These are phyloP conservation scores for Solanum hybrid DNA, from an alignment of 305 asterid species.

Conservation along the genomic window DNA sequence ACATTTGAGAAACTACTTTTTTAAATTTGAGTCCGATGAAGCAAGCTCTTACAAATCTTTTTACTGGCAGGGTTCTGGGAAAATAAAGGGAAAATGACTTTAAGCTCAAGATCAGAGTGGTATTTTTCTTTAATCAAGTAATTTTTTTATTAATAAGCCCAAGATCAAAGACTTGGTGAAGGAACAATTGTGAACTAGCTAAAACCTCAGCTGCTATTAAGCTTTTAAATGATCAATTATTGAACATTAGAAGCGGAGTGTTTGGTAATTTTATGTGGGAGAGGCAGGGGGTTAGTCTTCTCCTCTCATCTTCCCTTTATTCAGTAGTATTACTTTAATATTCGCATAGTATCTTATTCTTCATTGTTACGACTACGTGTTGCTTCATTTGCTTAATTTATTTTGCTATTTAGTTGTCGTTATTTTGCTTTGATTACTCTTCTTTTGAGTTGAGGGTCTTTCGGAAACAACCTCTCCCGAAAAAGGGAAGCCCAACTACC, in stretches of 20 bases:
- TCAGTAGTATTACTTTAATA: background rate
- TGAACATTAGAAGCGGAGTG: background rate
- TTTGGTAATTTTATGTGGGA: background rate
- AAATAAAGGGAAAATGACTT: background rate
- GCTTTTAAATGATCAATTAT: background rate
- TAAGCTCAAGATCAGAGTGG: background rate
- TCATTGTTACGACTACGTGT: background rate
- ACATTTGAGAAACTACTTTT: background rate
- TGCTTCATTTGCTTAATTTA: background rate
- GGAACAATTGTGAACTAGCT: background rate
- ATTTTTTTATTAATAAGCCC: background rate
- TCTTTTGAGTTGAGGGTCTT: background rate
- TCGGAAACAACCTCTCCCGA: background rate
- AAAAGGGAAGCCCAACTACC: background rate
- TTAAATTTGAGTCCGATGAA: background rate
- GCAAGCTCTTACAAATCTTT: background rate
- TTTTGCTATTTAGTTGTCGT: background rate
- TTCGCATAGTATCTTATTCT: background rate
- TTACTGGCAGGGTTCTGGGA: background rate
- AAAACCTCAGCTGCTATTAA: background rate
- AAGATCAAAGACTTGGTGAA: background rate
- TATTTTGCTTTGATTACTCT: background rate
- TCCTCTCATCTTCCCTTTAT: background rate
- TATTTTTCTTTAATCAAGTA: background rate
- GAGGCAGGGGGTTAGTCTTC: background rate